phyloP scores from a whole-genome alignment of 176 grass and related monocot genomes.

The Aegilops umbellulata region DNA sequence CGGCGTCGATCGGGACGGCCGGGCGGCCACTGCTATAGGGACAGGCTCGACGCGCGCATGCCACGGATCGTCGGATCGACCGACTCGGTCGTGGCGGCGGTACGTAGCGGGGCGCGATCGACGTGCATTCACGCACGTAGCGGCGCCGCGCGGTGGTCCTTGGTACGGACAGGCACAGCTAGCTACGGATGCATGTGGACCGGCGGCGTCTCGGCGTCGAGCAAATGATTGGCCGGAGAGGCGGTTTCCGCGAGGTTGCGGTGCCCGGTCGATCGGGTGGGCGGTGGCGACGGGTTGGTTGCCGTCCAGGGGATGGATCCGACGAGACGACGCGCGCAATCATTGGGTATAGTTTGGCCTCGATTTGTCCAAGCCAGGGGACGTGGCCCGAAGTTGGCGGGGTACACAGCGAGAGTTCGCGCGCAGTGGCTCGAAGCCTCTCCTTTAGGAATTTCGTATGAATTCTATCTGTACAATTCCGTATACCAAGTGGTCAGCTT shows the following conservation, averaged over 20 bases:
- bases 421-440: no score
- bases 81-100: not conserved
- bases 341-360: not conserved
- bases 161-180: not conserved
- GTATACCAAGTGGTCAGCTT: no score
- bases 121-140: not conserved
- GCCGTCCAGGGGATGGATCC: not conserved
- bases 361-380: no score
- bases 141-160: not conserved
- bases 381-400: no score
- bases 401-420: no score
- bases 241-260: not conserved
- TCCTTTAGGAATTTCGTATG: no score
- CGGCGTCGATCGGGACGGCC: not conserved
- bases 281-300: conserved; percentile 3
- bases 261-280: not conserved
- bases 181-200: not conserved
- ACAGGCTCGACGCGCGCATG: not conserved
- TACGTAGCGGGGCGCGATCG: not conserved
- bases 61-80: not conserved
- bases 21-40: not conserved
- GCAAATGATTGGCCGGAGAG: not conserved
- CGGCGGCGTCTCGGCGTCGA: not conserved
- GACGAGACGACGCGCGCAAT: not conserved
- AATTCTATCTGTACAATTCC: no score